Conservation (phyloP, 805 yeast species). For the Zygotorulaspora chibaensis region DNA sequence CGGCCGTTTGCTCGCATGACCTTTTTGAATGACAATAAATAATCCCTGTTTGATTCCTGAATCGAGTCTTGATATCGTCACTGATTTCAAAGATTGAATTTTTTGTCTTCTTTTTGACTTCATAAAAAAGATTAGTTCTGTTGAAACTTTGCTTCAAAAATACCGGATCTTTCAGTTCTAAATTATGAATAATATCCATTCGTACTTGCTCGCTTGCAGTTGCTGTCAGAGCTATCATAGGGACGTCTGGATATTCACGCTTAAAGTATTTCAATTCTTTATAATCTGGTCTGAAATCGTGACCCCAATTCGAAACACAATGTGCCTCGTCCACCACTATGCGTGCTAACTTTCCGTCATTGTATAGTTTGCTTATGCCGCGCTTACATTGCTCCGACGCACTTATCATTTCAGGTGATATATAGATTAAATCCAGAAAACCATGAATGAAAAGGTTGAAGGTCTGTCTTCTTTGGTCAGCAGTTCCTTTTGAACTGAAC, state of each 20-base stretch:
- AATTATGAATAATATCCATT: conserved; percentile 76
- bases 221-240: conserved; percentile 94
- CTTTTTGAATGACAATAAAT: conserved; percentile 90
- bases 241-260: conserved; percentile 67
- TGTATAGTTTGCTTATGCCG: conserved; percentile 55
- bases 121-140: conserved; percentile 77
- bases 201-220: conserved; percentile 91
- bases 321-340: conserved; percentile 96
- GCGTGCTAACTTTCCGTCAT: conserved; percentile 61
- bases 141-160: conserved; percentile 88
- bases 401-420: conserved; percentile 93
- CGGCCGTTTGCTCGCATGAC: conserved; percentile 79
- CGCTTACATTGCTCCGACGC: conserved; percentile 64
- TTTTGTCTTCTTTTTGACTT: conserved; percentile 62
- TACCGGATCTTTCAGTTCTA: conserved; percentile 57
- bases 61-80: conserved; percentile 48
- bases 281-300: conserved; percentile 95
- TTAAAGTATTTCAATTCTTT: conserved; percentile 74
- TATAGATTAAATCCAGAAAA: conserved; percentile 66
- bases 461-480: conserved; percentile 58
- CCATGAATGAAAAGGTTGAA: conserved; percentile 63
- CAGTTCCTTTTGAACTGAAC: conserved; percentile 73
- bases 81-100: conserved; percentile 54
- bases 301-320: conserved; percentile 98
- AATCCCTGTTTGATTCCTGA: conserved; percentile 67